phyloP scores from a whole-genome alignment of 148 eudicot species.

The Simmondsia chinensis region DNA sequence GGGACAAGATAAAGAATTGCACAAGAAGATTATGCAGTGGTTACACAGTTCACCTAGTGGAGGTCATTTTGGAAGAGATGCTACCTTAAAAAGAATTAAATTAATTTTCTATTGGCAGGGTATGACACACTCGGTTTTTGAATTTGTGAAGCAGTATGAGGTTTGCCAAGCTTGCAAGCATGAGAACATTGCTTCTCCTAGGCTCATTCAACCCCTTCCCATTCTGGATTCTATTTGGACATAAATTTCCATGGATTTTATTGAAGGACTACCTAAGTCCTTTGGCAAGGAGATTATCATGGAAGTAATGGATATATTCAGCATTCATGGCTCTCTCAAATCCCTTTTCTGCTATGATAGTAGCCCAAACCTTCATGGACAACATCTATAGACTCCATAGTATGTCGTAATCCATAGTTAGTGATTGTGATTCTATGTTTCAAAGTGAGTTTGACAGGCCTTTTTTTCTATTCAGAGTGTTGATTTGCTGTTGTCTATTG shows the following conservation, averaged over 20 bases:
- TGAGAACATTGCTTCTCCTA: neutral
- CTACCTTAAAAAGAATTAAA: neutral
- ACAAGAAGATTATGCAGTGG: neutral
- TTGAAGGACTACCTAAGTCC: too few species aligned
- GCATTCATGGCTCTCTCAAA: neutral
- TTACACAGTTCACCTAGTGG: neutral
- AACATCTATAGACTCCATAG: neutral
- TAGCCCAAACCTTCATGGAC: neutral
- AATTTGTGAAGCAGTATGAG: neutral
- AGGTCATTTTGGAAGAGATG: neutral
- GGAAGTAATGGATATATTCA: neutral
- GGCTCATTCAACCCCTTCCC: neutral
- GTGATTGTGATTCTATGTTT: neutral
- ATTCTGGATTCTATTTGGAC: neutral
- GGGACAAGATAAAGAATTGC: neutral
- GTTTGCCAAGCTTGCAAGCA: neutral
- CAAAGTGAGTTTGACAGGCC: neutral
- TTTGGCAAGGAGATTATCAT: neutral
- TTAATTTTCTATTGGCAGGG: neutral
- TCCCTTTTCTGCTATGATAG: neutral
- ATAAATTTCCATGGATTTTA: neutral
- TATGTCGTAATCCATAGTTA: neutral
- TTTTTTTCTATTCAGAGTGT: neutral
- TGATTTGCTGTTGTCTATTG: neutral
- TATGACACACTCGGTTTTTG: neutral